A percentile compares a stretch with the other conserved stretches of the same genome.
phyloP scores from a whole-genome alignment of 148 eudicot genomes.

The Salicornia ramosissima region DNA sequence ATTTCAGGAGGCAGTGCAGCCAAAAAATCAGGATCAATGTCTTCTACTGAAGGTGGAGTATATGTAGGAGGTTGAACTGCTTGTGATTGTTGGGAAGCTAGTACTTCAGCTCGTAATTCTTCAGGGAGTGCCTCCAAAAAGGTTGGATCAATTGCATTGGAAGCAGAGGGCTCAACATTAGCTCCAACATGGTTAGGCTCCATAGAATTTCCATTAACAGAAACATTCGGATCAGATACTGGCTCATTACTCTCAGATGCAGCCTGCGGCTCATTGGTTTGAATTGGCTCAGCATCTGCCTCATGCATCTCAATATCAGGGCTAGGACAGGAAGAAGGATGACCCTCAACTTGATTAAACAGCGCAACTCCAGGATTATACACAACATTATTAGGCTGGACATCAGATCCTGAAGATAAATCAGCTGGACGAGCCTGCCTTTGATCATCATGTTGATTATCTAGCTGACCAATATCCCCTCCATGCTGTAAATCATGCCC shows the following conservation, averaged over 20 bases:
- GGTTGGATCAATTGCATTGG: conserved; percentile 89
- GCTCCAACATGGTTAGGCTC: conserved; percentile 47
- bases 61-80: conserved; percentile 66
- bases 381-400: conserved; percentile 29
- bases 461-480: conserved; percentile 26
- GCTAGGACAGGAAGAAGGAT: conserved; percentile 38
- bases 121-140: conserved; percentile 98
- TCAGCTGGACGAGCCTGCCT: conserved; percentile 34
- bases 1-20: conserved; percentile 97
- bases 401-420: conserved; percentile 31
- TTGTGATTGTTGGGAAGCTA: conserved; percentile 93
- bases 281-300: conserved; percentile 38
- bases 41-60: conserved; percentile 77
- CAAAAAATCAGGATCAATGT: conserved; percentile 97
- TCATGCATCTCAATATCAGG: conserved; percentile 57
- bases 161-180: conserved; percentile 47
- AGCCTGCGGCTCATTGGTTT: conserved; percentile 31
- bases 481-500: conserved; percentile 22
- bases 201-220: conserved; percentile 39
- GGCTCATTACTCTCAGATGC: conserved; percentile 39
- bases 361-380: conserved; percentile 35
- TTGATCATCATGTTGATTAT: conserved; percentile 27
- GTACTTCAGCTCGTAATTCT: conserved; percentile 91
- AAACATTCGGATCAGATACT: conserved; percentile 32
- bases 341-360: conserved; percentile 35